Conservation (phyloP, 148 eudicot species). For the Limonium bicolor region DNA sequence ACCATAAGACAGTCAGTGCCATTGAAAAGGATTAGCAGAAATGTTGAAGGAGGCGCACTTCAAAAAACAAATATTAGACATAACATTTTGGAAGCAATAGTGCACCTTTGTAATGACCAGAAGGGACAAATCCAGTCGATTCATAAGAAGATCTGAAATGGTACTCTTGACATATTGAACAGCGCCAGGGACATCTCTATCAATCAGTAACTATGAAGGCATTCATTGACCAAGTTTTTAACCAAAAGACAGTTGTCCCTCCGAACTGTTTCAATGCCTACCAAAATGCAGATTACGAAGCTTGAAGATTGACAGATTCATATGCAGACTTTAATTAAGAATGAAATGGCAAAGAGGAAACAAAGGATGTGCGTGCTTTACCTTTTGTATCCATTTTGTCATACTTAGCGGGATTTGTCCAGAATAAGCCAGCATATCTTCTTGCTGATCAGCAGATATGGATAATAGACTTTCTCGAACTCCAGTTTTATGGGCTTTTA, state of each 20-base stretch:
- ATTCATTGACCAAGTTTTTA: conserved; percentile 84
- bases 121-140: conserved; percentile 92
- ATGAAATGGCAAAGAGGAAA: background rate
- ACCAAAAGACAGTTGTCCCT: conserved; percentile 94
- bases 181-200: conserved; percentile 86
- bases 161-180: conserved; percentile 85
- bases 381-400: conserved; percentile 99
- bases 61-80: background rate
- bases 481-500: conserved; percentile 85
- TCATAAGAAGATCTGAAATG: conserved; percentile 91
- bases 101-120: conserved; percentile 92
- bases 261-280: conserved; percentile 96
- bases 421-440: conserved; percentile 91
- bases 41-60: conserved; percentile 1
- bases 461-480: conserved; percentile 97
- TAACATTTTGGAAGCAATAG: background rate
- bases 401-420: conserved; percentile 79
- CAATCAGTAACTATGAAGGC: conserved; percentile 87
- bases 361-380: conserved; percentile 10
- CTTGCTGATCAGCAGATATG: conserved; percentile 89
- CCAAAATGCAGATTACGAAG: conserved; percentile 4
- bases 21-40: background rate
- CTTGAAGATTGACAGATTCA: background rate
- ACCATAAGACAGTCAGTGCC: conserved; percentile 8
- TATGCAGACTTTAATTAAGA: conserved; percentile 2